Conservation (phyloP, 805 yeast species). For the Debaryomyces tyrocola region DNA sequence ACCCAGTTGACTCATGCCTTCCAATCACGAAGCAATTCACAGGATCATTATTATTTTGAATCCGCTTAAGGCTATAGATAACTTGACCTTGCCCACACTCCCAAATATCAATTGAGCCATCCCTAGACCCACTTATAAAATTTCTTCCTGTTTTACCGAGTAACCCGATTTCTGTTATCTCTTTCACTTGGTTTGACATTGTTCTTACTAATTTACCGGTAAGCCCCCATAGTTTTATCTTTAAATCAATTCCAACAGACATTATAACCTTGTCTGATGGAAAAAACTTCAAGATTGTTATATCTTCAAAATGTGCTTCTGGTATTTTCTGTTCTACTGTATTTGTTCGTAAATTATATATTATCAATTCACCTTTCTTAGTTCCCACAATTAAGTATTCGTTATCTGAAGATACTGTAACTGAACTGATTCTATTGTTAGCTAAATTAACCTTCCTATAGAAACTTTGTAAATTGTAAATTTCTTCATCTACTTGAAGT, state of each 20-base stretch:
- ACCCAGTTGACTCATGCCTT: constrained; percentile 1
- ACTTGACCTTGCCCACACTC: constrained; percentile 60
- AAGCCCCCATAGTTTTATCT: constrained; percentile 61
- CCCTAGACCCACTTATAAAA: constrained; percentile 53
- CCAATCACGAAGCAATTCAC: constrained; percentile 16
- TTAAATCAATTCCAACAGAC: constrained; percentile 59
- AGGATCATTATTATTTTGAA: constrained; percentile 16
- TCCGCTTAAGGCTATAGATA: constrained; percentile 35
- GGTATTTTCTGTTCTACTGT: constrained; percentile 7
- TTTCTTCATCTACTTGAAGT: neutral
- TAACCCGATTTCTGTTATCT: constrained; percentile 49
- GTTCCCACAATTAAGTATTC: constrained; percentile 12
- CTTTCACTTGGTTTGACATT: constrained; percentile 48
- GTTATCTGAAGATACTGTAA: constrained; percentile 1
- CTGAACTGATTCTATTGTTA: constrained; percentile 2
- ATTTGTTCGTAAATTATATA: constrained; percentile 7
- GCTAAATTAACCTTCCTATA: neutral
- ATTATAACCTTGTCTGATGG: constrained; percentile 65
- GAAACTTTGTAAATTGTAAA: constrained; percentile 1
- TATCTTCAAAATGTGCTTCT: constrained; percentile 52
- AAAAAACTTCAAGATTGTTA: constrained; percentile 48
- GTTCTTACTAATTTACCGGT: constrained; percentile 30
- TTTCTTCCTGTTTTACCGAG: constrained; percentile 68
- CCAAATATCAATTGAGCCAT: constrained; percentile 64
- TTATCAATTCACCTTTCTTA: constrained; percentile 9